phyloP scores from a whole-genome alignment of 495 filamentous ascomycete species.

The Cetradonia linearis region DNA sequence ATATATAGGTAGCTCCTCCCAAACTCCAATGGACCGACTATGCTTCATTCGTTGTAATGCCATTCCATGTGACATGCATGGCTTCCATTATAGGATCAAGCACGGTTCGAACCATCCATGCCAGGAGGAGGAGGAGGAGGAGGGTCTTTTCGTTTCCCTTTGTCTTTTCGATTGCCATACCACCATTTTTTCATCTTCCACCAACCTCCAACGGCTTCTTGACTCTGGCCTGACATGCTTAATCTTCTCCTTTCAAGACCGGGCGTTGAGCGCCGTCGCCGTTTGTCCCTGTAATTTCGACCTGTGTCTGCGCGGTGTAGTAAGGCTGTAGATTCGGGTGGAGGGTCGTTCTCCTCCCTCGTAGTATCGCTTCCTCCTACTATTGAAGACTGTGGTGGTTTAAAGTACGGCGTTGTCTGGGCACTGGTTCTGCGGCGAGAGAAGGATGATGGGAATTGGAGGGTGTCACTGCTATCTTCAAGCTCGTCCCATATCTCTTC shows the following conservation, averaged over 20 bases:
- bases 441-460: constrained; percentile 18
- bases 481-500: constrained; percentile 59
- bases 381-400: constrained; percentile 7
- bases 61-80: no score
- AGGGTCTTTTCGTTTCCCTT: constrained; percentile 10
- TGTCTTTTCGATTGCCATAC: constrained; percentile 19
- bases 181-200: constrained; percentile 33
- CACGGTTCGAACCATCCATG: neutral
- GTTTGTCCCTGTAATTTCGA: constrained; percentile 23
- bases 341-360: constrained; percentile 13
- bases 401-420: constrained; percentile 12
- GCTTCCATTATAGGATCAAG: no score
- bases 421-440: constrained; percentile 24
- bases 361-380: constrained; percentile 1
- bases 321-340: constrained; percentile 18
- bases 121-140: no score
- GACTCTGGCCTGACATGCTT: constrained; percentile 10
- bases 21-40: no score
- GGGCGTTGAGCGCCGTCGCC: constrained; percentile 20
- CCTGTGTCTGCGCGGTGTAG: constrained; percentile 17
- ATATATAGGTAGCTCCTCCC: no score
- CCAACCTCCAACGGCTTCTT: constrained; percentile 31
- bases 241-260: constrained; percentile 12
- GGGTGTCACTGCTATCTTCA: constrained; percentile 42
- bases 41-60: no score